phyloP scores from a whole-genome alignment of 2,329 filamentous ascomycete species.

The Pestalotiopsis sp. region DNA sequence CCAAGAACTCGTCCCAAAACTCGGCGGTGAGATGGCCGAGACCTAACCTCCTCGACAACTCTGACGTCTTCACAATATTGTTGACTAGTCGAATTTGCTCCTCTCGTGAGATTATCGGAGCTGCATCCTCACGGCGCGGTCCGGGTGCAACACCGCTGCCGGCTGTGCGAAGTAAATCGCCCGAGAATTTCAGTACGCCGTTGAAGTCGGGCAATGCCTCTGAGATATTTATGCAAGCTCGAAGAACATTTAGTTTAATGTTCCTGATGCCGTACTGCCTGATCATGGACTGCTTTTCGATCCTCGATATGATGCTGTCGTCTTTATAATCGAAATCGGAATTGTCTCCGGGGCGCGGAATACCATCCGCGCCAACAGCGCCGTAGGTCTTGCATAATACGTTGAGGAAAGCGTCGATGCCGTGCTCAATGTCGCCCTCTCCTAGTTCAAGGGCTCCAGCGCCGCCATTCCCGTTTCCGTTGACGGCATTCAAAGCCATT shows the following conservation, averaged over 20 bases:
- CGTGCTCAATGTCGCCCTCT: slow-evolving; percentile 67
- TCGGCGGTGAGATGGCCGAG: slow-evolving; percentile 72
- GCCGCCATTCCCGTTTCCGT: slow-evolving; percentile 51
- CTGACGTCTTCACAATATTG: slow-evolving; percentile 83
- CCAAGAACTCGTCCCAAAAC: slow-evolving; percentile 96
- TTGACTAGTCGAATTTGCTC: slow-evolving; percentile 85
- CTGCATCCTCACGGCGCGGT: slow-evolving; percentile 67
- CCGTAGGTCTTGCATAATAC: slow-evolving; percentile 66
- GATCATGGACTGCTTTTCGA: slow-evolving; percentile 59
- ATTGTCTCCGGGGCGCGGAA: slow-evolving; percentile 27
- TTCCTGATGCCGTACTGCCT: slow-evolving; percentile 76
- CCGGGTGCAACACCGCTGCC: slow-evolving; percentile 79
- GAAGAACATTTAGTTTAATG: slow-evolving; percentile 84
- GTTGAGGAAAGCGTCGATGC: slow-evolving; percentile 65
- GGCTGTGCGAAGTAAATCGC: slow-evolving; percentile 79
- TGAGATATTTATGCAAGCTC: slow-evolving; percentile 89
- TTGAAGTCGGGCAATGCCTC: slow-evolving; percentile 92
- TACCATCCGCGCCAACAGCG: slow-evolving; percentile 54
- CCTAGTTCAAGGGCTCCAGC: slow-evolving; percentile 62
- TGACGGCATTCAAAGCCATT: slow-evolving; percentile 66
- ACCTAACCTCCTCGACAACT: slow-evolving; percentile 75
- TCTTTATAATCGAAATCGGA: slow-evolving; percentile 48
- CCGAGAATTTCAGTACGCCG: slow-evolving; percentile 86
- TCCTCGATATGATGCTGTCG: slow-evolving; percentile 56
- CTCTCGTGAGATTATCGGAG: slow-evolving; percentile 73